Conservation (phyloP, 768 basidiomycete species). For the Suillus sp. region DNA sequence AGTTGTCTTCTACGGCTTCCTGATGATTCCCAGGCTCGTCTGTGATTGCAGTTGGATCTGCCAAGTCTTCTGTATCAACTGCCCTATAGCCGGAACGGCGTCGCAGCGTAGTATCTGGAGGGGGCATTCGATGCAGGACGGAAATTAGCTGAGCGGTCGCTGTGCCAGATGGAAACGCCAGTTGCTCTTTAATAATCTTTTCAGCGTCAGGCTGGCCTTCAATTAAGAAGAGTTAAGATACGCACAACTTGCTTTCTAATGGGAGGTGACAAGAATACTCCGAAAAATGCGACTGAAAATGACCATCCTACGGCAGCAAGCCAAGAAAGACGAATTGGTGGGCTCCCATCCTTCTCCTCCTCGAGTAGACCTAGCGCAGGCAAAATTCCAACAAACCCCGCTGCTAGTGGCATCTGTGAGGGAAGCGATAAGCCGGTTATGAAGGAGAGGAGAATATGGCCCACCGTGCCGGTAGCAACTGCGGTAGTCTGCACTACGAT, state of each 20-base stretch:
- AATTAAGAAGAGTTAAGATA: constrained; percentile 15
- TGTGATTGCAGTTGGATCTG: constrained; percentile 19
- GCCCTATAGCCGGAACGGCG: constrained; percentile 58
- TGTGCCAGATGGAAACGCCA: constrained; percentile 93
- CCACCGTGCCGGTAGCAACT: constrained; percentile 82
- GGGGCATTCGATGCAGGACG: constrained; percentile 78
- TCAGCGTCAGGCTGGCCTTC: constrained; percentile 11
- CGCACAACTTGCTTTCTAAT: constrained; percentile 91
- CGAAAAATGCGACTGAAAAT: constrained; percentile 91
- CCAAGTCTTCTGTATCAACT: constrained; percentile 35
- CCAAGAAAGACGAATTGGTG: constrained; percentile 77
- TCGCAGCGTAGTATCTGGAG: constrained; percentile 59
- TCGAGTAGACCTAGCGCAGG: constrained; percentile 86
- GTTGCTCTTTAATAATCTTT: constrained; percentile 91
- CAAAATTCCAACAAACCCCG: constrained; percentile 89
- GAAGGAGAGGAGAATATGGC: not conserved
- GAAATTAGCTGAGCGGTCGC: constrained; percentile 95
- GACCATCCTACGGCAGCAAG: constrained; percentile 81
- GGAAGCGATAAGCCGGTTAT: not conserved
- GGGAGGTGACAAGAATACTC: constrained; percentile 97
- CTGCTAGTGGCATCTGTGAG: constrained; percentile 76
- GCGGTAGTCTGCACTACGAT: constrained; percentile 95
- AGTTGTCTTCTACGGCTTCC: constrained; percentile 33
- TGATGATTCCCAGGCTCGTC: constrained; percentile 26
- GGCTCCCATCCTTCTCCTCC: constrained; percentile 70